Evolutionary conservation across 1,284 basidiomycete species (phyloP).

Genomic region (Leccinum proliferum): DNA sequence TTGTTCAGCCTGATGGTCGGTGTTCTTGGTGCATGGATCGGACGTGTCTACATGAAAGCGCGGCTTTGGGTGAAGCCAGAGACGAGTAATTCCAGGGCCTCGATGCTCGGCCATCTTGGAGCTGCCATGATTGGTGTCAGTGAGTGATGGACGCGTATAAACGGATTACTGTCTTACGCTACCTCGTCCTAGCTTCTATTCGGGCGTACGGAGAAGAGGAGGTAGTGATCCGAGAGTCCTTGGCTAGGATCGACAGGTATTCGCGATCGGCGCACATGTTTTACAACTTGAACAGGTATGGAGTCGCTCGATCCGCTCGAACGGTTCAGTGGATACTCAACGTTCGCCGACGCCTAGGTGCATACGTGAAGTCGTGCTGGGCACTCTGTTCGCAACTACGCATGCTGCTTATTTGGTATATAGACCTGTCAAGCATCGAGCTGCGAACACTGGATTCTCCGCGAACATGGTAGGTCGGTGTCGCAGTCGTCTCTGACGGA

Average conservation of each 20-base stretch:
- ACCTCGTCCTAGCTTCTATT: background rate
- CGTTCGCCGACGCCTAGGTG: slow-evolving; percentile 30
- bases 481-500: background rate
- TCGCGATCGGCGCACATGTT: slow-evolving; percentile 39
- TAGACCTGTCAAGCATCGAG: background rate
- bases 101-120: slow-evolving; percentile 40
- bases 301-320: background rate
- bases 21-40: slow-evolving; percentile 41
- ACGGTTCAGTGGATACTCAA: background rate
- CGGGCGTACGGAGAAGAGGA: background rate
- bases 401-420: slow-evolving; percentile 1
- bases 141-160: slow-evolving; percentile 34
- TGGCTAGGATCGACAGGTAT: slow-evolving; percentile 2
- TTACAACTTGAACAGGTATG: slow-evolving; percentile 48
- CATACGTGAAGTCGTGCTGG: slow-evolving; percentile 44
- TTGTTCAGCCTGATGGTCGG: slow-evolving; percentile 32
- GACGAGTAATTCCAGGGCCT: slow-evolving; percentile 40
- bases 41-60: slow-evolving; percentile 34
- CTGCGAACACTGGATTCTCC: slow-evolving; percentile 21
- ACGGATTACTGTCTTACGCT: background rate
- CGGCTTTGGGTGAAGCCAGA: slow-evolving; percentile 43
- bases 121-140: slow-evolving; percentile 43
- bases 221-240: background rate
- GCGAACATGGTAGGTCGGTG: slow-evolving; percentile 42
- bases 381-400: background rate